Evolutionary conservation across 306 rosid genomes (phyloP), one percentile per base, ranked within the genome.

Genomic region (Vicia sativa): DNA sequence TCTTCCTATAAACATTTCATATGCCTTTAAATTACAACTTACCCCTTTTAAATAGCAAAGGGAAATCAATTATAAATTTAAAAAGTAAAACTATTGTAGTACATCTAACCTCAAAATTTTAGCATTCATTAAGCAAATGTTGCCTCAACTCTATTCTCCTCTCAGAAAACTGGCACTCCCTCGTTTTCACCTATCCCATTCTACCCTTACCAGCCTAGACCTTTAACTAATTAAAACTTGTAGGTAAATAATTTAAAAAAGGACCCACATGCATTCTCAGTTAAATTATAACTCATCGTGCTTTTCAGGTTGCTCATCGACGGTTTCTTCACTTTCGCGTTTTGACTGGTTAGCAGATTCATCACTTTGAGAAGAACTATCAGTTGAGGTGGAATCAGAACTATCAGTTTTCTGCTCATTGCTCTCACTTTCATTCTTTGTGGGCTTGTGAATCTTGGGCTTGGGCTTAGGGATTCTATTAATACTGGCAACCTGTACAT

Each of bases 381-480:
- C 85, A 21, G 76, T 82, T 5, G 93, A 72, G 13, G 82, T 80
- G 41, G 85, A 59, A 68, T 79, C 19, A 0, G 91, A 72, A 73
- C 44, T 23, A 67, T 79, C 82, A 0, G 25, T 72, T 4, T 81
- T 78, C 68, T 83, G 80, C 43, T 25, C 81, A 2, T 60, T 67
- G 79, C 75, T 80, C 35, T 83, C 95, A 1, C 89, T 80, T 70
- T 84, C 96, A 2, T 83, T 85, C 79, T 81, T 89, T 11, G 62
- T 26, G 9, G 89, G 74, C 78, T 88, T 90, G 81, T 82, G 89
- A 71, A 82, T 58, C 76, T 83, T 88, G 52, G 98, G 97, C 84
- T 87, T 92, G 52, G 98, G 96, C 87, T 86, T 93, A 25, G 92
- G 95, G 75, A 90, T 93, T 87, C 77, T 87, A 72, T 85, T 81